Evolutionary conservation across 2,329 filamentous ascomycete species (phyloP), one percentile per base, ranked within the genome.

Genomic region (Tolypocladium ovalisporum): DNA sequence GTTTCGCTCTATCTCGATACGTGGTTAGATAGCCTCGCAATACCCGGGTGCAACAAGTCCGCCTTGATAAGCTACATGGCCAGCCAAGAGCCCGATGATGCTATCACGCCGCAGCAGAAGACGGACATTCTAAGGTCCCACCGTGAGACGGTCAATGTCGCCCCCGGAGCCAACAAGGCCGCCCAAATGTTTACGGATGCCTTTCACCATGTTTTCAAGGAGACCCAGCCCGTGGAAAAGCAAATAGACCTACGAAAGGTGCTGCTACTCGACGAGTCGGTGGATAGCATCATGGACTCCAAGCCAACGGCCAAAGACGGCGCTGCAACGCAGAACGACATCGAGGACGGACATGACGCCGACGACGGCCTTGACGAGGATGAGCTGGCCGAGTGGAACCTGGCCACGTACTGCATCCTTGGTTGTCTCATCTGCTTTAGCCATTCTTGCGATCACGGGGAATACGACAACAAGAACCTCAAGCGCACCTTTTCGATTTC

Each of bases 391-490:
- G 78, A 81, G 62, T 73, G 73, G 27, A 74, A 76, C 39, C 65
- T 84, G 29, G 78, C 79, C 54, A 83, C 79, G 1, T 82, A 83
- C 63, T 76, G 76, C 36, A 73, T 80, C 12, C 72, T 84, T 19
- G 79, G 79, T 15, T 85, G 82, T 62, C 68, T 82, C n/a, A 77
- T 83, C 55, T 85, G 82, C 67, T 80, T 76, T 63, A 79, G 79
- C 54, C 78, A 84, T 65, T 82, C 81, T 15, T 85, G 82, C 59
- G 82, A 84, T 63, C 82, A 85, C 60, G 82, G 81, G 52, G 81
- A 83, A 56, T 83, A 82, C 55, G 78, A 81, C 56, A 77, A 79
- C 54, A 79, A 69, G 52, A 76, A 76, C 52, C 66, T 80, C 59
- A 79, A 82, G 62, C 75, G 78, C 37, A 79, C 76, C 3, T 80